Conservation (phyloP, 2,329 filamentous ascomycete species). For the Ciborinia camelliae region DNA sequence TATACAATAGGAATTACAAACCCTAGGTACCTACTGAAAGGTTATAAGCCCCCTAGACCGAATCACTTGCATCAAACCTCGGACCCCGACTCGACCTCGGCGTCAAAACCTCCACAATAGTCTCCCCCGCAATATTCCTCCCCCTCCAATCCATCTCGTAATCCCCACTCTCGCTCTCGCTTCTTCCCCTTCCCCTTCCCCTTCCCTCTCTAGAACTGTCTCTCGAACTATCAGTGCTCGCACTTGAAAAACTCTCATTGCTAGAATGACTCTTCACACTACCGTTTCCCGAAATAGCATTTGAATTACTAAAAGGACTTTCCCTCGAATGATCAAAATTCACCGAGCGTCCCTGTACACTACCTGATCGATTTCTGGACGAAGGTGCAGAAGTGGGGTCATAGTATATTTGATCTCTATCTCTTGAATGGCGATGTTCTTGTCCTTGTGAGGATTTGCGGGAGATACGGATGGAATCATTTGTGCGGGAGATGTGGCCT, state of each 20-base stretch:
- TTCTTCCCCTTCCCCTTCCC: background rate
- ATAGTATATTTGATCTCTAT: constrained; percentile 14
- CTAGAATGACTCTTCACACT: background rate
- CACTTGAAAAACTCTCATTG: background rate
- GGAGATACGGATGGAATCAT: constrained; percentile 12
- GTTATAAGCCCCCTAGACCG: background rate
- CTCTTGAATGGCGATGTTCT: background rate
- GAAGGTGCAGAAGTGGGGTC: background rate
- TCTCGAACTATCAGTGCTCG: background rate
- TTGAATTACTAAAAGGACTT: constrained; percentile 4
- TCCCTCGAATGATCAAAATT: constrained; percentile 13
- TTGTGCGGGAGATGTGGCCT: background rate
- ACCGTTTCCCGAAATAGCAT: background rate
- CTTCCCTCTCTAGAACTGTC: background rate
- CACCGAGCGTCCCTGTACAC: constrained; percentile 6
- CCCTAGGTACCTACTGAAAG: too few species aligned
- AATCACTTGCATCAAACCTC: constrained; percentile 2
- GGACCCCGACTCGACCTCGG: background rate
- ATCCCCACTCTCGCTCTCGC: too few species aligned
- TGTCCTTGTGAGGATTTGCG: background rate
- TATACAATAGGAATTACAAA: too few species aligned
- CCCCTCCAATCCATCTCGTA: background rate
- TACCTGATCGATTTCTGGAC: background rate
- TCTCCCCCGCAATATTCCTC: background rate
- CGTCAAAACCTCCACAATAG: background rate